Conservation (phyloP, 768 basidiomycete genomes). For the Boletales sp. region DNA sequence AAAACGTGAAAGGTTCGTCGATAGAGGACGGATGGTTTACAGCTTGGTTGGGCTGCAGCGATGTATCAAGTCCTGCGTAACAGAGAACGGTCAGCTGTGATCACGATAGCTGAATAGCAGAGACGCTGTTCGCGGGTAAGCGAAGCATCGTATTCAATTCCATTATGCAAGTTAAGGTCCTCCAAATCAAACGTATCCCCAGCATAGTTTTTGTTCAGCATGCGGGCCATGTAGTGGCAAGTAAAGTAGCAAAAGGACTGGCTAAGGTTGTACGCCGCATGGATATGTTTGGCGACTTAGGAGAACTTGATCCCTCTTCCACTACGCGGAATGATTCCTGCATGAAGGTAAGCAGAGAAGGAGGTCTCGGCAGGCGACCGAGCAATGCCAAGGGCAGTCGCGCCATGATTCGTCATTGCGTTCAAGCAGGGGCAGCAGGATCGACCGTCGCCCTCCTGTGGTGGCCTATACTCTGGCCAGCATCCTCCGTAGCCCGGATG, state of each 20-base stretch:
- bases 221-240: slow-evolving; percentile 52
- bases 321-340: slow-evolving; percentile 50
- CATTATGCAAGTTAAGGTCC: slow-evolving; percentile 26
- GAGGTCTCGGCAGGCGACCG: slow-evolving; percentile 35
- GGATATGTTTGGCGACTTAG: slow-evolving; percentile 37
- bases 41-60: slow-evolving; percentile 49
- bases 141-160: slow-evolving; percentile 22
- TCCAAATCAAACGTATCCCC: slow-evolving; percentile 60
- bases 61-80: slow-evolving; percentile 50
- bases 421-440: slow-evolving; percentile 72
- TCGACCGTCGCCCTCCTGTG: slow-evolving; percentile 61
- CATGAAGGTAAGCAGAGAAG: neutral
- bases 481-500: slow-evolving; percentile 52
- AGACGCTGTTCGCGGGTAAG: slow-evolving; percentile 22
- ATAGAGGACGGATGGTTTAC: slow-evolving; percentile 48
- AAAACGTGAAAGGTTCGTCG: slow-evolving; percentile 50
- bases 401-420: slow-evolving; percentile 79
- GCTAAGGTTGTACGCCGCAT: slow-evolving; percentile 63
- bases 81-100: neutral
- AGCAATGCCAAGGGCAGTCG: slow-evolving; percentile 31
- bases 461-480: slow-evolving; percentile 66
- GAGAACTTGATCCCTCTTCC: slow-evolving; percentile 67
- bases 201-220: slow-evolving; percentile 53
- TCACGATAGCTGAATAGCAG: neutral
- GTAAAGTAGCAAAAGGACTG: slow-evolving; percentile 64